These are phyloP conservation scores for Coniochaeta prunicola DNA, from an alignment of 2,329 filamentous ascomycete genomes.

Conservation along the genomic window DNA sequence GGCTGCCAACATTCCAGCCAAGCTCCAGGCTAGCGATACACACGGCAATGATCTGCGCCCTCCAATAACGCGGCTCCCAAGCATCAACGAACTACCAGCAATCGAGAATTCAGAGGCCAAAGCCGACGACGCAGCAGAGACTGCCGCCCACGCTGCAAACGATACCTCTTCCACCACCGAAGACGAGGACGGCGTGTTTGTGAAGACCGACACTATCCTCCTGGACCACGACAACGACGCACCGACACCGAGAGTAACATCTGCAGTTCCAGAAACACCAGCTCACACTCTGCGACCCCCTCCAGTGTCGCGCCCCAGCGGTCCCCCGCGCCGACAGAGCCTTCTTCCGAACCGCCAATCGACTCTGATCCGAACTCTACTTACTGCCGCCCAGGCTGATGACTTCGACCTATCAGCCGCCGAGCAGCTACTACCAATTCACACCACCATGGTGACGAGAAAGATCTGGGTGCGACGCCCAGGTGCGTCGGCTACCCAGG, in stretches of 20 bases:
- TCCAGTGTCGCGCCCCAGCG: conserved; percentile 13
- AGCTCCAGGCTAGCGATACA: conserved; percentile 11
- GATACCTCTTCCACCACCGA: not conserved
- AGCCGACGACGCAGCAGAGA: not conserved
- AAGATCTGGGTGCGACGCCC: conserved; percentile 96
- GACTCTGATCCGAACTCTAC: conserved; percentile 43
- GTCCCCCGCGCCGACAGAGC: conserved; percentile 32
- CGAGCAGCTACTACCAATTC: conserved; percentile 24
- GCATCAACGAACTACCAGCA: conserved; percentile 24
- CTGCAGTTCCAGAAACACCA: conserved; percentile 7
- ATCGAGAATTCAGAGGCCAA: conserved; percentile 5
- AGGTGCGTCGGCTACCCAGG: conserved; percentile 76
- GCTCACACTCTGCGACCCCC: conserved; percentile 15
- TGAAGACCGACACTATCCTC: not conserved
- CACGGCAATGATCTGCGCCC: conserved; percentile 27
- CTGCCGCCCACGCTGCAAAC: not conserved
- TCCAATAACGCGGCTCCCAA: conserved; percentile 19
- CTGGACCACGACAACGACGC: not conserved
- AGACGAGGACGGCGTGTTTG: not conserved
- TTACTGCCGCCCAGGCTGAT: conserved; percentile 34
- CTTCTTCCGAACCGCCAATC: conserved; percentile 36
- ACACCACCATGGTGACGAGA: conserved; percentile 52
- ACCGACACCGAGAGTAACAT: not conserved
- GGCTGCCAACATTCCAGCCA: conserved; percentile 8
- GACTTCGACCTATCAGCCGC: conserved; percentile 27